phyloP scores from a whole-genome alignment of 306 rosid species.

The Astragalus membranaceus region DNA sequence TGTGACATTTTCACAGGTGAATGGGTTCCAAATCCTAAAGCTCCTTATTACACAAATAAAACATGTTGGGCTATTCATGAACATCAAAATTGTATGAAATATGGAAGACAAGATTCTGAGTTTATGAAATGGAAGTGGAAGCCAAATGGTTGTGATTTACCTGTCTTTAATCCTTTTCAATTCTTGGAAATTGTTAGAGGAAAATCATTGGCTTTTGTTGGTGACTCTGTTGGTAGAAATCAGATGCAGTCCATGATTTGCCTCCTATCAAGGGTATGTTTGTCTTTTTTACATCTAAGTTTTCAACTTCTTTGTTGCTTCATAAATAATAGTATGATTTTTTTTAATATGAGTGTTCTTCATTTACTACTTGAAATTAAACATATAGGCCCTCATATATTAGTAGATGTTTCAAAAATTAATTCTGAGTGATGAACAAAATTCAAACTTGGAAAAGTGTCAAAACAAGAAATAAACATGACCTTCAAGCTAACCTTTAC shows the following conservation, averaged over 20 bases:
- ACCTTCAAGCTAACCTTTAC: background rate
- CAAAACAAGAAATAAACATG: background rate
- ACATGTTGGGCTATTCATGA: slow-evolving; percentile 90
- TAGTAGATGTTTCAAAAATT: background rate
- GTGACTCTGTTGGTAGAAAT: slow-evolving; percentile 93
- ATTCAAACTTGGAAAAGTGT: background rate
- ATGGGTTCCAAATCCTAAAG: slow-evolving; percentile 76
- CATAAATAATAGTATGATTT: background rate
- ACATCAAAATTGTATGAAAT: slow-evolving; percentile 81
- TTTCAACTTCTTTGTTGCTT: background rate
- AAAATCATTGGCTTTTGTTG: slow-evolving; percentile 83
- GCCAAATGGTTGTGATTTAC: slow-evolving; percentile 73
- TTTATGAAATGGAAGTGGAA: slow-evolving; percentile 88
- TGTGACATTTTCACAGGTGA: slow-evolving; percentile 83
- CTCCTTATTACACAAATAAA: slow-evolving; percentile 67
- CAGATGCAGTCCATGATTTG: slow-evolving; percentile 83
- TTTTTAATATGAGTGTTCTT: background rate
- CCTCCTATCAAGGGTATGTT: slow-evolving; percentile 49
- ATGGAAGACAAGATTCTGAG: slow-evolving; percentile 74
- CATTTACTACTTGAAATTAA: background rate
- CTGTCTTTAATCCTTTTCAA: slow-evolving; percentile 69
- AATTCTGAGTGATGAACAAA: background rate
- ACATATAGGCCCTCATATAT: background rate
- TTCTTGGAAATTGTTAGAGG: slow-evolving; percentile 67
- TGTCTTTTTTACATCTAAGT: background rate